A percentile compares a stretch with the other conserved stretches of the same genome.
phyloP scores from a whole-genome alignment of 345 rosid genomes.

The Acer campestre region DNA sequence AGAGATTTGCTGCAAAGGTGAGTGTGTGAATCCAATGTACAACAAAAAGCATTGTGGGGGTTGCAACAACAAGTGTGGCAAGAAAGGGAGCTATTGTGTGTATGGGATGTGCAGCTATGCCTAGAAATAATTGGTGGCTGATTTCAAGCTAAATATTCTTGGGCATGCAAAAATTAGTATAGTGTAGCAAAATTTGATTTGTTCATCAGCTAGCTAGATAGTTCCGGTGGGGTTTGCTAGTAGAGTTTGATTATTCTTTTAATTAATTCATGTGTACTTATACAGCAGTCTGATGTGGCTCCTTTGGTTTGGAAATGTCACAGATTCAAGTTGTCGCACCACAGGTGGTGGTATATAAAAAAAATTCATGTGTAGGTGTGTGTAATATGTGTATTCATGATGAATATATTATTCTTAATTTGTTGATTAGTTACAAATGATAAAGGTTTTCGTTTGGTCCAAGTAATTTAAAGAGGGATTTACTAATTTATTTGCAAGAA shows the following conservation, averaged over 20 bases:
- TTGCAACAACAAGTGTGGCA: conserved; percentile 54
- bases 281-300: no score
- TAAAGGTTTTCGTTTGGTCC: not conserved
- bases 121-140: conserved; percentile 9
- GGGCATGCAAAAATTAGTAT: not conserved
- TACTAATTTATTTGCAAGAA: no score
- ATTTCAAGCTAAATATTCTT: not conserved
- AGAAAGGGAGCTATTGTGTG: conserved; percentile 47
- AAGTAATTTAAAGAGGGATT: not conserved
- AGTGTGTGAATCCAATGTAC: conserved; percentile 59
- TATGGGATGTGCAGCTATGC: conserved; percentile 70
- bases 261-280: not conserved
- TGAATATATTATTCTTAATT: not conserved
- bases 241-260: not conserved
- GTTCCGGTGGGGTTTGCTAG: not conserved
- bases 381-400: not conserved
- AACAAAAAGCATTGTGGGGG: conserved; percentile 57
- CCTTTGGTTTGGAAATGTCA: no score
- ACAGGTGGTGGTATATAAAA: no score
- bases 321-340: no score
- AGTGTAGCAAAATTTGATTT: not conserved
- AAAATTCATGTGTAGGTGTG: not conserved
- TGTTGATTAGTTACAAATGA: not conserved
- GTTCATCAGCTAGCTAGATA: not conserved
- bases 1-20: conserved; percentile 56